Evolutionary conservation across 495 filamentous ascomycete species (phyloP), one percentile per base, ranked within the genome.

Genomic region (Melanomma pulvis-pyrius): DNA sequence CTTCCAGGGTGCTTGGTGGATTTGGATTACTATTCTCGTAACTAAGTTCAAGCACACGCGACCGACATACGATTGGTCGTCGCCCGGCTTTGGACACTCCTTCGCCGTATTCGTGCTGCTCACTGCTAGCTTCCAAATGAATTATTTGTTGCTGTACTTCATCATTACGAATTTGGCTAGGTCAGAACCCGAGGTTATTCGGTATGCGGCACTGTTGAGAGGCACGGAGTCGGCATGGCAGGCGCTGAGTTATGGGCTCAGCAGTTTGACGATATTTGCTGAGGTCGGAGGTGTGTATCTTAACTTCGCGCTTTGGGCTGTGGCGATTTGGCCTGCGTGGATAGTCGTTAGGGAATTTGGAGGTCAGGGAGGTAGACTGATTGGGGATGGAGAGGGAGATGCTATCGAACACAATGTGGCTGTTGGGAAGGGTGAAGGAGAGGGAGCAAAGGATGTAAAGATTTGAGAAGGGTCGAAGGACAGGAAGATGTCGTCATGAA

Each of bases 111-210:
- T 84, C 68, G 53, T 88, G 7, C 81, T 88, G 63, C 79, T 84
- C 73, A 83, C 83, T 32, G 71, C 79, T 24, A 81, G 83, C 0
- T 89, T 89, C 69, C 85, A 88, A 72, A 60, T 87, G 21, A 88
- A 88, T 64, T 88, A 88, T 70, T 79, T 87, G 63, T 87, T 82
- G 69, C 70, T 87, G 79, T 87, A 87, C 76, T 89, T 88, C 69
- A 76, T 87, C 60, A 82, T 87, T 39, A 79, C 82, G 21, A 84
- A 88, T 59, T 59, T 89, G 34, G 85, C 86, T 8, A 71, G 80
- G 12, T 75, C 78, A 44, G 78, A 84, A 15, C 80, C 81, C 39
- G 83, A 88, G 66, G 79, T 87, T 2, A 80, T 89, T 34, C 81
- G 87, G n/a, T 82, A 85, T 65, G 80, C 85, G 0, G 84, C 82